Percentiles rank a stretch among this genome's conserved stretches.
Evolutionary conservation across 768 basidiomycete species (phyloP).

Genomic region (Porpolomopsis calyptriformis): DNA sequence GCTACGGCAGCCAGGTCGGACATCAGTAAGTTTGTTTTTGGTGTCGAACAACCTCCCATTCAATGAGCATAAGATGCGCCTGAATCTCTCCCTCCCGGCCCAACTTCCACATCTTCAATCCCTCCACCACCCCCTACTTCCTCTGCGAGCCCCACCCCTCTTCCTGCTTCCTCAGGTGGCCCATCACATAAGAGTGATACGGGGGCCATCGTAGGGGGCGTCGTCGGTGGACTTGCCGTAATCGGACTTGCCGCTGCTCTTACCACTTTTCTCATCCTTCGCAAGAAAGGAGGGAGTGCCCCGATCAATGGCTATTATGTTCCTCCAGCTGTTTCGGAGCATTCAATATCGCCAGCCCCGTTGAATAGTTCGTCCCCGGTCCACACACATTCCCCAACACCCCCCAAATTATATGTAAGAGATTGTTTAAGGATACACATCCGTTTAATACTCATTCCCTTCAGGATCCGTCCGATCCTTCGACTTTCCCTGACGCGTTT

Average conservation of each 20-base stretch:
- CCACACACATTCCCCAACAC: too few species aligned
- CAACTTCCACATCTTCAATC: not conserved
- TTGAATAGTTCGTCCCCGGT: not conserved
- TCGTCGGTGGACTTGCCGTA: constrained; percentile 16
- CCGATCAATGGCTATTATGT: not conserved
- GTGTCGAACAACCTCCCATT: not conserved
- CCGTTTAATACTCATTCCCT: not conserved
- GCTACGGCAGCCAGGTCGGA: not conserved
- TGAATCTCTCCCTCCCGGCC: constrained; percentile 8
- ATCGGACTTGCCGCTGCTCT: constrained; percentile 13
- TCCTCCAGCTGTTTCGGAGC: not conserved
- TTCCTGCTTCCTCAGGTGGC: not conserved
- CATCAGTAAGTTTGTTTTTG: not conserved
- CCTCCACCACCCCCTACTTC: not conserved
- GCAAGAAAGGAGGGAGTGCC: constrained; percentile 3
- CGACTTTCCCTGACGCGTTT: constrained; percentile 8
- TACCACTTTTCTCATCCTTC: constrained; percentile 10
- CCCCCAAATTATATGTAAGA: constrained; percentile 1
- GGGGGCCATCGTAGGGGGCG: constrained; percentile 20
- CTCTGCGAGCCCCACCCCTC: not conserved
- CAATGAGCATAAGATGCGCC: constrained; percentile 7
- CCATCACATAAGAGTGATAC: constrained; percentile 11
- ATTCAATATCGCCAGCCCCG: too few species aligned
- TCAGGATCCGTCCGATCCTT: constrained; percentile 10
- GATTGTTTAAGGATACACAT: too few species aligned